Percentiles rank a stretch among this genome's conserved stretches.
phyloP scores from a whole-genome alignment of 2,329 filamentous ascomycete genomes.

The Cordyceps cateniannulata region DNA sequence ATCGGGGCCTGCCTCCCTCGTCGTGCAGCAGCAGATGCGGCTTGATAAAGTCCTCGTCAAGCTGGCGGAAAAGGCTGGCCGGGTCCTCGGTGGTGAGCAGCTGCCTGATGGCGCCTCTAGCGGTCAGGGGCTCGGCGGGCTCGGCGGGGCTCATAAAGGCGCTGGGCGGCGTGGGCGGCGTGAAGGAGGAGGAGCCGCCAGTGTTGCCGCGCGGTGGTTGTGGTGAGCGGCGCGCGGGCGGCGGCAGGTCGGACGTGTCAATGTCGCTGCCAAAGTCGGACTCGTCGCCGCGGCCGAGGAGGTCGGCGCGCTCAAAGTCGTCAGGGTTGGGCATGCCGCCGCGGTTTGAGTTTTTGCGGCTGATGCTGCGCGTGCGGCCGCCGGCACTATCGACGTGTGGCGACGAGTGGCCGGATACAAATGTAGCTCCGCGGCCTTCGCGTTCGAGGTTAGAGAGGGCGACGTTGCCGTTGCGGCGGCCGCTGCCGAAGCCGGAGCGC shows the following conservation, averaged over 20 bases:
- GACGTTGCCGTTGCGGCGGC: slow-evolving; percentile 58
- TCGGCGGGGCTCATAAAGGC: slow-evolving; percentile 24
- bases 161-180: slow-evolving; percentile 22
- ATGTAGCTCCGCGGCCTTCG: slow-evolving; percentile 32
- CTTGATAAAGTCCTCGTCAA: slow-evolving; percentile 96
- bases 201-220: slow-evolving; percentile 17
- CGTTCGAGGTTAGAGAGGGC: slow-evolving; percentile 46
- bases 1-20: slow-evolving; percentile 16
- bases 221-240: slow-evolving; percentile 45
- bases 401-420: slow-evolving; percentile 48
- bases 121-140: slow-evolving; percentile 49
- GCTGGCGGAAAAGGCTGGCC: slow-evolving; percentile 78
- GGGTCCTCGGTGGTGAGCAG: slow-evolving; percentile 83
- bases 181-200: slow-evolving; percentile 18
- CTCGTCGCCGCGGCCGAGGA: slow-evolving; percentile 48
- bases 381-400: slow-evolving; percentile 31
- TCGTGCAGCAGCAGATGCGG: slow-evolving; percentile 77
- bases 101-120: slow-evolving; percentile 70
- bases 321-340: slow-evolving; percentile 24
- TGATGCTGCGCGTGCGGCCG: slow-evolving; percentile 39
- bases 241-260: slow-evolving; percentile 60
- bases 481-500: slow-evolving; percentile 64
- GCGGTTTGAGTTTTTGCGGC: slow-evolving; percentile 41
- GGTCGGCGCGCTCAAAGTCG: slow-evolving; percentile 50
- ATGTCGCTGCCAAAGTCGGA: slow-evolving; percentile 58